A percentile compares a stretch with the other conserved stretches of the same genome.
Conservation (phyloP, 2,329 filamentous ascomycete genomes). For the Tolypocladium pustulatum region DNA sequence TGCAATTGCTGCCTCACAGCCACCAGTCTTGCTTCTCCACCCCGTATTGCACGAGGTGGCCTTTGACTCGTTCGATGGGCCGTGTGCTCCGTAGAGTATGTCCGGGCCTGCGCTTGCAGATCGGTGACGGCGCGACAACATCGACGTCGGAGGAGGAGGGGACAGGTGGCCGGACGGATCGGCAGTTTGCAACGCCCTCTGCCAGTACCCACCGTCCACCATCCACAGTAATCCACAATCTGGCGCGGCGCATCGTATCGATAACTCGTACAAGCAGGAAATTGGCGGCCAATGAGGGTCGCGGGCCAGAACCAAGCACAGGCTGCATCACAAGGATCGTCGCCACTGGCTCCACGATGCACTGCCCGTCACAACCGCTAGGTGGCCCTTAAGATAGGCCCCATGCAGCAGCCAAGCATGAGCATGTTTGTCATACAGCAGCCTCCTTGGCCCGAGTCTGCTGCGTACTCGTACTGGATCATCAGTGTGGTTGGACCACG, state of each 20-base stretch:
- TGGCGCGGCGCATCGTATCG: background rate
- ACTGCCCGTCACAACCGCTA: conserved; percentile 1
- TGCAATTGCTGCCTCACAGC: conserved; percentile 13
- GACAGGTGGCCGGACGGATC: conserved; percentile 7
- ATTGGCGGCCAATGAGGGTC: conserved; percentile 9
- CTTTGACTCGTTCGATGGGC: background rate
- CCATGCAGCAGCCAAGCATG: background rate
- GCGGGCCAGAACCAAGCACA: conserved; percentile 10
- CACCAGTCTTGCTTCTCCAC: background rate
- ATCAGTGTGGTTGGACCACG: conserved; percentile 1
- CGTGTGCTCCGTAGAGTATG: background rate
- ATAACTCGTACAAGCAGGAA: background rate
- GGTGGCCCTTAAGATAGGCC: background rate
- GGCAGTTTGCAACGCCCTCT: conserved; percentile 11
- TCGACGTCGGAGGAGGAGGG: conserved; percentile 8
- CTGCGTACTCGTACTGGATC: background rate
- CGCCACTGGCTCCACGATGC: conserved; percentile 8
- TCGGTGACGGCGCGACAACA: conserved; percentile 6
- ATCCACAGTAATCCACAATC: background rate
- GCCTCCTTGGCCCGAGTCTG: background rate
- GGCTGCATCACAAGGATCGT: conserved; percentile 8
- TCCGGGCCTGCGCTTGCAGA: conserved; percentile 9
- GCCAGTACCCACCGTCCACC: background rate
- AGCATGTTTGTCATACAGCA: conserved; percentile 1
- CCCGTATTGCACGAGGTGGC: background rate